A percentile compares a stretch with the other conserved stretches of the same genome.
Conservation (phyloP, 495 filamentous ascomycete genomes). For the Penicillium angulare region DNA sequence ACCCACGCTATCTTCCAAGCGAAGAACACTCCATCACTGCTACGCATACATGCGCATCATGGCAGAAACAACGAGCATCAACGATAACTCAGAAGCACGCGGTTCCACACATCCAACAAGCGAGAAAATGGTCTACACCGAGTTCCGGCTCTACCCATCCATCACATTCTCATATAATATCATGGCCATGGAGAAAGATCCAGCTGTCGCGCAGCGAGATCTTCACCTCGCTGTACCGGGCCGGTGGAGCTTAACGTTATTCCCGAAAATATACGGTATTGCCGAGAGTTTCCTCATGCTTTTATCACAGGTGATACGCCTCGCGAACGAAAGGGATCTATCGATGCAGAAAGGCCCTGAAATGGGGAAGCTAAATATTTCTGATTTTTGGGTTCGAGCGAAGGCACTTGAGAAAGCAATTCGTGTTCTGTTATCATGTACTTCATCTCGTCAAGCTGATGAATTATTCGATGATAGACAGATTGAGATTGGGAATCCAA, state of each 20-base stretch:
- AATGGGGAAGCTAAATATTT: constrained; percentile 4
- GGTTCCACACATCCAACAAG: background rate
- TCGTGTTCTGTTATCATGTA: constrained; percentile 5
- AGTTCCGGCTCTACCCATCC: constrained; percentile 14
- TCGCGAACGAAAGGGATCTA: constrained; percentile 24
- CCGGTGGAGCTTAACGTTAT: constrained; percentile 18
- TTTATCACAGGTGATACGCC: constrained; percentile 21
- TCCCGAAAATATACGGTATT: constrained; percentile 22
- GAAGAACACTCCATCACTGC: constrained; percentile 20
- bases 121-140: background rate
- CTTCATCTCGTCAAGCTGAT: too few species aligned
- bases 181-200: constrained; percentile 22
- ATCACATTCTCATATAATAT: constrained; percentile 12
- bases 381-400: constrained; percentile 19
- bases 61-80: constrained; percentile 22
- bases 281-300: constrained; percentile 23
- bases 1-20: constrained; percentile 14
- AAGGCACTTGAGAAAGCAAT: constrained; percentile 22
- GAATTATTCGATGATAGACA: background rate
- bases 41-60: constrained; percentile 29
- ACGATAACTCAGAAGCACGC: background rate
- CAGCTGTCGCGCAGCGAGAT: constrained; percentile 16
- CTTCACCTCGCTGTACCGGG: constrained; percentile 24
- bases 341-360: constrained; percentile 1
- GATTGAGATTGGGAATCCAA: background rate